These are phyloP conservation scores for Neurospora sp. DNA, from an alignment of 495 filamentous ascomycete genomes.

Conservation along the genomic window DNA sequence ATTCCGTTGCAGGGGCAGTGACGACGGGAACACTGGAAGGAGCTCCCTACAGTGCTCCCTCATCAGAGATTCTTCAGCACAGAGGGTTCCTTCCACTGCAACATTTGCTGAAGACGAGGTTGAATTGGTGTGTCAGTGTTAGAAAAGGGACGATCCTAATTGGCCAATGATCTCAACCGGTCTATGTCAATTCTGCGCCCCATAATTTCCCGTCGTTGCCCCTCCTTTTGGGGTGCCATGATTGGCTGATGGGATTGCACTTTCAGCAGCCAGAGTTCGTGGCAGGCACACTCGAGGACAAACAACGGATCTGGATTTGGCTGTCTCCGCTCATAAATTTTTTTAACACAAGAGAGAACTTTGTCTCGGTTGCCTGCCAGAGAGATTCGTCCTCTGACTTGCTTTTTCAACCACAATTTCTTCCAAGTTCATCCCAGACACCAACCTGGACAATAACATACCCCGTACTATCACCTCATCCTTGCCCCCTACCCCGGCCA, in stretches of 20 bases:
- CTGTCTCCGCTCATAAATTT: neutral
- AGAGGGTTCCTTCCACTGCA: neutral
- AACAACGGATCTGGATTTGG: neutral
- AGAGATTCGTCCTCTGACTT: neutral
- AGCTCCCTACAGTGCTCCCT: neutral
- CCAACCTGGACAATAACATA: neutral
- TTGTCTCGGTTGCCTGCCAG: neutral
- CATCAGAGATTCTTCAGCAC: neutral
- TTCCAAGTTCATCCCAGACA: neutral
- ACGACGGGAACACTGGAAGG: neutral
- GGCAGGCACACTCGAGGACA: neutral
- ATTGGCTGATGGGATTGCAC: neutral
- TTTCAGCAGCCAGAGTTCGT: neutral
- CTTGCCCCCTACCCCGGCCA: neutral
- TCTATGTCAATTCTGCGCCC: neutral
- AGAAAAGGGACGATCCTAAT: neutral
- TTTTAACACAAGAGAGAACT: neutral
- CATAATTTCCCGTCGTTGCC: neutral
- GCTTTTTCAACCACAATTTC: neutral
- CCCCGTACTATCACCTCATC: neutral
- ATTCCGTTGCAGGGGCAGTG: neutral
- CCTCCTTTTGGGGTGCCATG: neutral
- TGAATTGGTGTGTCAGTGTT: neutral
- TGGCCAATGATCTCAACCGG: neutral
- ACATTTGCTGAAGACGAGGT: neutral